Base-by-base conservation (phyloP, 768 basidiomycete species). In the Phanerochaete sordida region DNA sequence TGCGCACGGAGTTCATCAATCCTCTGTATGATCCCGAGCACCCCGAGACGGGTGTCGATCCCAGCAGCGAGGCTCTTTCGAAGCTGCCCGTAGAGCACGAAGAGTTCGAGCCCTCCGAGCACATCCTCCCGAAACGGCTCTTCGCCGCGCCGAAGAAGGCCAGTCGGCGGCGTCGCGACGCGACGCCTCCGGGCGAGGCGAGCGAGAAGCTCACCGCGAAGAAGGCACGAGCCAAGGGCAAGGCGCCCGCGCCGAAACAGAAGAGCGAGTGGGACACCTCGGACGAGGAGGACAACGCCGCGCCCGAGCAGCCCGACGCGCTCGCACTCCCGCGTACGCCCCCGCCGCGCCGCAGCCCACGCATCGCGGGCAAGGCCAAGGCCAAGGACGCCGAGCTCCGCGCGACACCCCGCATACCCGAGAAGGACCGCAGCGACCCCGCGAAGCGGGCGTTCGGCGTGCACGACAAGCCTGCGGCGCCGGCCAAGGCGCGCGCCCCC, bases 61-160 rank as follows among this genome's bases (percentile, higher is more conserved):
- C 83, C 43, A 37, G n/a, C 23, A n/a, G 13, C 7, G 78, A 77
- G 13, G 77, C 79, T 0, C 79, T 75, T 0, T 82, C 87, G 1
- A 75, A 71, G 28, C 75, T 90, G 13, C 86, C 87, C 0, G 73
- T 84, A 6, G 76, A 82, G 8, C 81, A 91, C 64, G 85, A 86
- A 0, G 86, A 89, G 53, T 91, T 78, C 67, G 84, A 85, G 35
- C 86, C 86, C 1, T 72, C 76, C 1, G 75, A 81, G 12, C 73
- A 76, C 12, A 84, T 81, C 49, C 77, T 81, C 2, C 87, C 88
- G 0, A 83, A 77, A 64, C 73, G 81, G 33, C 75, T 90, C 12
- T 90, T 89, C 69, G 76, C 80, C 27, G 64, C 66, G 13, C 13
- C 23, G 26, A 26, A 28, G 6, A 26, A 30, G 26, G 12, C 24